Evolutionary conservation across 129 eudicot genomes (phyloP).

Genomic region (Sambucus nigra): DNA sequence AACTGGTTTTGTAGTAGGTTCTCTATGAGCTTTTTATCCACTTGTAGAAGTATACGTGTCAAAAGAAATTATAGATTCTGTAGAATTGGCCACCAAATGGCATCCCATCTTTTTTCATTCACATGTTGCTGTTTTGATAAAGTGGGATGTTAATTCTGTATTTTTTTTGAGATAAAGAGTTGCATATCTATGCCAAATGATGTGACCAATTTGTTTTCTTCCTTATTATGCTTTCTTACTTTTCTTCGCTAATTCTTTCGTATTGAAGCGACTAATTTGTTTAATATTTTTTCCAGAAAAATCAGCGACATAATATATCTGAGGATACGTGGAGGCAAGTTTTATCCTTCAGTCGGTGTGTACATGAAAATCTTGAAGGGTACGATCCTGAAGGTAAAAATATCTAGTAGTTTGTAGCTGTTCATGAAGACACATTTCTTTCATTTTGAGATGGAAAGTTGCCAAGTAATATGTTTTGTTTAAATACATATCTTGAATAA

Average conservation of each 20-base stretch:
- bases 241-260: slow-evolving; percentile 1
- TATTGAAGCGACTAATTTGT: slow-evolving; percentile 14
- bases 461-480: too few species aligned
- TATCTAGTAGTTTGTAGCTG: not conserved
- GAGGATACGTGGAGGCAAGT: slow-evolving; percentile 95
- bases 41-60: too few species aligned
- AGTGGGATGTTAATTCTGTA: not conserved
- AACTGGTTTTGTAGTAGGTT: too few species aligned
- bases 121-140: not conserved
- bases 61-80: too few species aligned
- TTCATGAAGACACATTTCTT: not conserved
- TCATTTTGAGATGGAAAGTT: too few species aligned
- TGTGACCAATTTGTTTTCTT: not conserved
- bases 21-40: too few species aligned
- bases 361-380: slow-evolving; percentile 95
- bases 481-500: too few species aligned
- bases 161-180: not conserved
- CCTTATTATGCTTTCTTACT: not conserved
- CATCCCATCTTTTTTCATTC: not conserved
- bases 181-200: not conserved
- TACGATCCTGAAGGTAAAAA: slow-evolving; percentile 77
- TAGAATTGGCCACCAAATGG: not conserved
- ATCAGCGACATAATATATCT: slow-evolving; percentile 84
- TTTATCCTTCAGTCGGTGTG: slow-evolving; percentile 82
- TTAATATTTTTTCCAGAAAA: slow-evolving; percentile 30